These are phyloP conservation scores for Penicillium griseofulvum DNA, from an alignment of 2,329 filamentous ascomycete species.

Conservation along the genomic window DNA sequence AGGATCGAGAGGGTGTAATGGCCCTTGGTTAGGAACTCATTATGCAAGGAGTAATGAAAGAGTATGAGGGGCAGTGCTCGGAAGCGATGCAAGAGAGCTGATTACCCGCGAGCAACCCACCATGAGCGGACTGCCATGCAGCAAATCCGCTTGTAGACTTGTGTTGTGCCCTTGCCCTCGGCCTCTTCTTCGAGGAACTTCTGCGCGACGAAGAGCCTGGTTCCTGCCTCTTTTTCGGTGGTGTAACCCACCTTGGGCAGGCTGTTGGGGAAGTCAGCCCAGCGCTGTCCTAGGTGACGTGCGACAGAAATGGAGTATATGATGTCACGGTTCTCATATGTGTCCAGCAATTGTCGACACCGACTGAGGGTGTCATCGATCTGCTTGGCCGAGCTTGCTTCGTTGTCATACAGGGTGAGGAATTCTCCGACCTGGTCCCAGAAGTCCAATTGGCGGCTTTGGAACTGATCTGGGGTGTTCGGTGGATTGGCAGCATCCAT, in stretches of 20 bases:
- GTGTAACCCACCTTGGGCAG: conserved; percentile 57
- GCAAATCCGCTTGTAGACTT: conserved; percentile 68
- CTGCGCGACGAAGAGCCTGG: conserved; percentile 66
- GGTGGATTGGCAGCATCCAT: conserved; percentile 37
- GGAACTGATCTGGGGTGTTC: conserved; percentile 51
- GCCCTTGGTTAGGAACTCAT: background rate
- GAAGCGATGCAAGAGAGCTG: background rate
- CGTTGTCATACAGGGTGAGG: conserved; percentile 63
- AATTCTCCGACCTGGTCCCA: conserved; percentile 78
- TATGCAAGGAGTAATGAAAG: conserved; percentile 8
- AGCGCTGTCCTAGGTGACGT: conserved; percentile 68
- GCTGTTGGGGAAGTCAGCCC: conserved; percentile 58
- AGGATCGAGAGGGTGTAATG: conserved; percentile 8
- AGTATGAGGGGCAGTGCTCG: conserved; percentile 1
- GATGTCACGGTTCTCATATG: conserved; percentile 82
- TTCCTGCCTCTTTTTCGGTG: conserved; percentile 65
- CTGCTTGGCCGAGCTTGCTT: conserved; percentile 51
- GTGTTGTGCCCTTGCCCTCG: conserved; percentile 67
- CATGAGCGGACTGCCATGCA: conserved; percentile 64
- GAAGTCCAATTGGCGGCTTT: conserved; percentile 69
- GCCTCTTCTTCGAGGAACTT: conserved; percentile 68
- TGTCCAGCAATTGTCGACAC: conserved; percentile 70
- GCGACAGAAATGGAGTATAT: conserved; percentile 84
- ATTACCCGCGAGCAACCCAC: conserved; percentile 42
- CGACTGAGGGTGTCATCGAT: conserved; percentile 65